Conservation (phyloP, 2,329 filamentous ascomycete genomes). For the Emergomyces orientalis region DNA sequence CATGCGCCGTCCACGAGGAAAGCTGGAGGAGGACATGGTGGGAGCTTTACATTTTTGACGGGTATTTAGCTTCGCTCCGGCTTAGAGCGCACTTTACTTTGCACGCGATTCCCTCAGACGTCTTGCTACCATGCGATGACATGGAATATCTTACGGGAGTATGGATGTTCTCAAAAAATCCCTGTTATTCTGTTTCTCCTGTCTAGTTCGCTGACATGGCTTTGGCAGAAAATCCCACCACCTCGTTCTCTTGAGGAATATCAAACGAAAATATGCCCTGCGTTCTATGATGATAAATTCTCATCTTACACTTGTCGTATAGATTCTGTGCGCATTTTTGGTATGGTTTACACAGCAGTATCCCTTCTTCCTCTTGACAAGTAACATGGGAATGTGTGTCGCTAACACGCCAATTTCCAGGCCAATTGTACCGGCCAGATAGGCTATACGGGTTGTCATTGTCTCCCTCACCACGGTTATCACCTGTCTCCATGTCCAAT, state of each 20-base stretch:
- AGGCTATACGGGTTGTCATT: not conserved
- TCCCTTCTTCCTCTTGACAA: not conserved
- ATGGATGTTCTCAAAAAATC: not conserved
- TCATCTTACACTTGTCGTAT: conserved; percentile 8
- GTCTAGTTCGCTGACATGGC: not conserved
- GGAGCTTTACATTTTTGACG: conserved; percentile 10
- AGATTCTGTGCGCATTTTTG: conserved; percentile 5
- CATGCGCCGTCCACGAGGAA: conserved; percentile 2
- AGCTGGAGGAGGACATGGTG: conserved; percentile 10
- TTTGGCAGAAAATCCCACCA: conserved; percentile 5
- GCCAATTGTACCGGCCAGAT: not conserved
- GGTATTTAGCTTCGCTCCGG: conserved; percentile 2
- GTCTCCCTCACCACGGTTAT: not conserved
- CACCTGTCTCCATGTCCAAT: not conserved
- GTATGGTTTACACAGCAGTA: not conserved
- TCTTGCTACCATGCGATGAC: conserved; percentile 7
- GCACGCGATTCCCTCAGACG: conserved; percentile 3
- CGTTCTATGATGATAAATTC: conserved; percentile 2
- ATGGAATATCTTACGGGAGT: conserved; percentile 8
- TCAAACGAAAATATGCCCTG: not conserved
- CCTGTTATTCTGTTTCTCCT: not conserved
- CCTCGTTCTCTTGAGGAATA: conserved; percentile 5
- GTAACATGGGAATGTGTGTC: not conserved
- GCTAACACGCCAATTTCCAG: not conserved
- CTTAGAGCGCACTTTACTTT: conserved; percentile 3